These are phyloP conservation scores for Diaporthe citrichinensis DNA, from an alignment of 2,329 filamentous ascomycete species.

Conservation along the genomic window DNA sequence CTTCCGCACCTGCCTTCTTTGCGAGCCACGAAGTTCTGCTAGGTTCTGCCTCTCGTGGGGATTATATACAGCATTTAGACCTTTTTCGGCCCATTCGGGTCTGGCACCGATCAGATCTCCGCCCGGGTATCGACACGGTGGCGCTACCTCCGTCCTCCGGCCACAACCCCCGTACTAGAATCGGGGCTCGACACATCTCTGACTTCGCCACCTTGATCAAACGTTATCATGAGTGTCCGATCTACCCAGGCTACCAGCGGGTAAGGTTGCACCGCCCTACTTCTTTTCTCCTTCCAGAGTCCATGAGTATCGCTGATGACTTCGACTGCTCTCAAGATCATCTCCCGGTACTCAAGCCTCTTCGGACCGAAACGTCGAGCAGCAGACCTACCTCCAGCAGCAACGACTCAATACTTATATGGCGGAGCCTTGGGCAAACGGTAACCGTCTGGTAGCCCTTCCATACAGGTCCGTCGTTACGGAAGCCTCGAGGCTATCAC, in stretches of 20 bases:
- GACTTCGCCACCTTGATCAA: no score
- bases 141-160: no score
- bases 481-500: not conserved
- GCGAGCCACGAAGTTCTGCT: no score
- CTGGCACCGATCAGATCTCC: no score
- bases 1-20: no score
- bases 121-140: no score
- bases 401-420: not conserved
- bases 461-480: not conserved
- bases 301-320: not conserved
- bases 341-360: not conserved
- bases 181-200: no score
- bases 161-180: no score
- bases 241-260: not conserved
- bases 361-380: not conserved
- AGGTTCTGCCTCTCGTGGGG: no score
- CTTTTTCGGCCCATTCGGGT: no score
- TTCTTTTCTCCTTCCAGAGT: accelerated
- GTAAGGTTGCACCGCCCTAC: not conserved
- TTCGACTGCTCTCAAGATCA: not conserved
- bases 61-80: no score
- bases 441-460: conserved; percentile 1
- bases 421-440: conserved; percentile 1
- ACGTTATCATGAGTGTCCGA: no score
- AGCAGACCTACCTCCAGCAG: conserved; percentile 8